A percentile compares a stretch with the other conserved stretches of the same genome.
Conservation (phyloP, 306 rosid species). For the Styphnolobium japonicum region DNA sequence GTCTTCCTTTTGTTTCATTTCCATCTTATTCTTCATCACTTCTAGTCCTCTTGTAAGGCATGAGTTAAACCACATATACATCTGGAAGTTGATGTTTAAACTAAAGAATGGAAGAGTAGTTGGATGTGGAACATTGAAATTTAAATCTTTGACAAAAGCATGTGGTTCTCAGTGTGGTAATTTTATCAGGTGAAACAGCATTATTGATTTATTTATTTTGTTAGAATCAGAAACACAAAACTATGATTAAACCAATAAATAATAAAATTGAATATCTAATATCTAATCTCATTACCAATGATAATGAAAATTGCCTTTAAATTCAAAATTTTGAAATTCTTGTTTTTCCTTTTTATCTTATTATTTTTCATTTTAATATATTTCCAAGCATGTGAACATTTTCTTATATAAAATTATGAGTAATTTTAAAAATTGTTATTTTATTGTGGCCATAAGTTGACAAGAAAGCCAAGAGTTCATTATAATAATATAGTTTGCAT, state of each 20-base stretch:
- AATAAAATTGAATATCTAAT: too few species aligned
- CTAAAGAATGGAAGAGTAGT: not conserved
- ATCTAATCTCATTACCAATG: too few species aligned
- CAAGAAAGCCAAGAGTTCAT: not conserved
- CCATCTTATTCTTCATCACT: not conserved
- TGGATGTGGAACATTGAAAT: not conserved
- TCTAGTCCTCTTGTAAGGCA: not conserved
- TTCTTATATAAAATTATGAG: not conserved
- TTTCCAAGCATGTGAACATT: too few species aligned
- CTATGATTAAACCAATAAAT: not conserved
- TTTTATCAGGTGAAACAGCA: too few species aligned
- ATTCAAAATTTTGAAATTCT: too few species aligned
- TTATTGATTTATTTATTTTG: not conserved
- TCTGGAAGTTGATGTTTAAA: not conserved
- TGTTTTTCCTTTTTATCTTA: too few species aligned
- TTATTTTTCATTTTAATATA: too few species aligned
- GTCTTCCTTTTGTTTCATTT: not conserved
- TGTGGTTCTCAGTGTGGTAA: too few species aligned
- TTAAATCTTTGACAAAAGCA: too few species aligned
- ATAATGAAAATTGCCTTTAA: too few species aligned
- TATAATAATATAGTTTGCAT: not conserved
- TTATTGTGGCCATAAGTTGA: not conserved
- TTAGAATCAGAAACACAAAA: not conserved
- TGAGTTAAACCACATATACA: not conserved
- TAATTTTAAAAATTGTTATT: not conserved